Evolutionary conservation across 495 filamentous ascomycete species (phyloP), one percentile per base, ranked within the genome.

Genomic region (Staphylotrichum tortipilum): DNA sequence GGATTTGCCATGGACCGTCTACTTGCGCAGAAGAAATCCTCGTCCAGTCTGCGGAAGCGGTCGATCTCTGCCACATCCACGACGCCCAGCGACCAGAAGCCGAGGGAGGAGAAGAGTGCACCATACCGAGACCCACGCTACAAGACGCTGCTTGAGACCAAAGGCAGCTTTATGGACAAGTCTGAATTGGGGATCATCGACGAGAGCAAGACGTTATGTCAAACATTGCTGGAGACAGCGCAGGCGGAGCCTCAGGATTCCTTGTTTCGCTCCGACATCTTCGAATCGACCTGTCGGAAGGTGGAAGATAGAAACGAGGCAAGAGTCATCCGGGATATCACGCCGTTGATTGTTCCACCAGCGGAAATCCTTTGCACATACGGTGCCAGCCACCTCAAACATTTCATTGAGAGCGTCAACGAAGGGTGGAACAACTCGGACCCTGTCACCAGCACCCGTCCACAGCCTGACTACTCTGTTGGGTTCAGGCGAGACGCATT

Each of bases 331-430:
- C 24, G 18, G 40, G 34, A 53, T 19, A 49, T 46, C 18, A 24
- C 23, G 33, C 18, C 46, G 49, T 29, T 39, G 43, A 58, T 59
- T 54, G 50, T 62, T 57, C 59, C 59, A 14, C 23, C 31, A 17
- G 44, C 2, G 44, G 44, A 36, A 38, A 21, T 9, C 5, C 15
- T 21, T 38, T 17, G 5, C 2, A 21, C 17, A 3, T 38, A 1
- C 6, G 17, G 17, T 21, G 7, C 17, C 6, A 38, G 17, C 2
- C 6, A 38, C 35, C 21, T 28, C 10, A 46, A 68, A 18, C 4
- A 15, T 52, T 49, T 75, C 8, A 56, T 53, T 14, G 29, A 31
- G 29, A 8, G 29, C 8, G 29, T 31, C 29, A 31, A 31, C 29
- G 29, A 31, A 10, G 29, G 29, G 29, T 31, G 29, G 29, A 31